Evolutionary conservation across 306 rosid species (phyloP).

Genomic region (Cucumis melo): DNA sequence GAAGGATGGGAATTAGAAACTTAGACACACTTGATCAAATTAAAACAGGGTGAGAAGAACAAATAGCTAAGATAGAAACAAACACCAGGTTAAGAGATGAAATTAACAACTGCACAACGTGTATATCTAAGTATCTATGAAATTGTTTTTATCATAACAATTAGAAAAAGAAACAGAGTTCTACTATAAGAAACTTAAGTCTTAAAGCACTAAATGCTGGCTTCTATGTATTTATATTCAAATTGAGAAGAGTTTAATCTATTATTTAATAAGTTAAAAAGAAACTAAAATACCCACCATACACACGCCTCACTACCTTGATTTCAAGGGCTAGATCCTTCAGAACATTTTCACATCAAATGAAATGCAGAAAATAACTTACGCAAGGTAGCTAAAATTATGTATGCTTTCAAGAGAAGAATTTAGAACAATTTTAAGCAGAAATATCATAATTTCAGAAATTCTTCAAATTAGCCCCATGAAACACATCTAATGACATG

Average conservation of each 20-base stretch:
- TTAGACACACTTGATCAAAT: not conserved
- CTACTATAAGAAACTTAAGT: not conserved
- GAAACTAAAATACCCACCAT: not conserved
- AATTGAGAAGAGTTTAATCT: not conserved
- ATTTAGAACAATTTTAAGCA: not conserved
- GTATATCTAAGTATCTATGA: not conserved
- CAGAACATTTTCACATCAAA: not conserved
- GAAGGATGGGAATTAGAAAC: conserved; percentile 6
- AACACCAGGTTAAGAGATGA: not conserved
- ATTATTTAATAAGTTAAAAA: not conserved
- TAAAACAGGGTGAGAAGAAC: not conserved
- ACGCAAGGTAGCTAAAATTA: not conserved
- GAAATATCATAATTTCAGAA: not conserved
- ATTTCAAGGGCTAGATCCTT: not conserved
- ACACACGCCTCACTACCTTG: not conserved
- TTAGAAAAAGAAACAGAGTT: not conserved
- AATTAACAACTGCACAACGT: not conserved
- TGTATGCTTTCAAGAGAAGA: not conserved
- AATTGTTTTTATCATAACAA: not conserved
- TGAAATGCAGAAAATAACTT: not conserved
- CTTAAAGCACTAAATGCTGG: not conserved
- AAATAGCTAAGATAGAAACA: not conserved
- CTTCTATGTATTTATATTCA: not conserved
- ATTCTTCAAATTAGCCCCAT: not conserved
- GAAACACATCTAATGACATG: not conserved